phyloP scores from a whole-genome alignment of 1,284 basidiomycete species.

The Malassezia sympodialis region DNA sequence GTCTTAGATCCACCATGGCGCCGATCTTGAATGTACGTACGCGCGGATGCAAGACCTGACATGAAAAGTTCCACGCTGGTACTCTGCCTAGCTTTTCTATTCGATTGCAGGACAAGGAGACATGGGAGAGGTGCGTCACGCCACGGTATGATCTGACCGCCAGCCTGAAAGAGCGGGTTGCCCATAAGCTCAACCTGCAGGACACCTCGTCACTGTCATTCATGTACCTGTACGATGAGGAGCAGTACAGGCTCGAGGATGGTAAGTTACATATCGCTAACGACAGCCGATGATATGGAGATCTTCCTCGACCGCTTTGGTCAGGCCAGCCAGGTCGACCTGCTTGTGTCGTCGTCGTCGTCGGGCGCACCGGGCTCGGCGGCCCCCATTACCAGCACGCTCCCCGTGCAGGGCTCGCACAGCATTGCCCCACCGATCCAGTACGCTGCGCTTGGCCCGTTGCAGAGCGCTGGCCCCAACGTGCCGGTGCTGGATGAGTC shows the following conservation, averaged over 20 bases:
- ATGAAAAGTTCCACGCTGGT: constrained; percentile 37
- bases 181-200: constrained; percentile 38
- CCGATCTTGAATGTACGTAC: constrained; percentile 39
- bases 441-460: constrained; percentile 19
- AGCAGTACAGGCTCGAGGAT: constrained; percentile 42
- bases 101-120: constrained; percentile 37
- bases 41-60: background rate
- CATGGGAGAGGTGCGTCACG: constrained; percentile 25
- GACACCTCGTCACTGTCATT: constrained; percentile 35
- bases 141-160: background rate
- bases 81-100: constrained; percentile 41
- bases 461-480: constrained; percentile 22
- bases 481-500: constrained; percentile 41
- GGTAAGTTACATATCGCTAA: constrained; percentile 19
- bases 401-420: background rate
- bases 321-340: constrained; percentile 35
- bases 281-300: constrained; percentile 40
- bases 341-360: constrained; percentile 8
- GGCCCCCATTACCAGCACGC: background rate
- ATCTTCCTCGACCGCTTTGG: constrained; percentile 43
- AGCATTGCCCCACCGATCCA: constrained; percentile 9
- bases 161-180: constrained; percentile 32
- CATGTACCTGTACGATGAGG: constrained; percentile 36
- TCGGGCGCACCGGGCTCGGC: background rate
- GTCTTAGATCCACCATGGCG: constrained; percentile 22